phyloP scores from a whole-genome alignment of 371 early-diverging fungal genomes.

The Polyrhizophydium stewartii region DNA sequence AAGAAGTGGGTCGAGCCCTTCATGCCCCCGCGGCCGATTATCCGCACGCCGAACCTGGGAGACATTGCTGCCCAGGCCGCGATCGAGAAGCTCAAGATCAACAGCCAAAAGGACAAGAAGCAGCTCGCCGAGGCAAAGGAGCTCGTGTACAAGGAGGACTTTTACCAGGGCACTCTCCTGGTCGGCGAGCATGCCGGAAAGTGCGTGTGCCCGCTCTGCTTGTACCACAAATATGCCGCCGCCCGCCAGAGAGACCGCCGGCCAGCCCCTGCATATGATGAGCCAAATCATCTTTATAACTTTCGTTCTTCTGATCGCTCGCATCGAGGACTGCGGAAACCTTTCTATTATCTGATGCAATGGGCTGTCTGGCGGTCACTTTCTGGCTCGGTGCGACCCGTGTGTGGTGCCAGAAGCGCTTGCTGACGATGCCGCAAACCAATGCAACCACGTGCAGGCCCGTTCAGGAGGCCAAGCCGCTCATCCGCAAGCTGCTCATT shows the following conservation, averaged over 20 bases:
- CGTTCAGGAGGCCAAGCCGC: constrained; percentile 90
- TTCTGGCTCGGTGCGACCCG: too few species aligned
- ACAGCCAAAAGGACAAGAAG: constrained; percentile 89
- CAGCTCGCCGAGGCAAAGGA: constrained; percentile 94
- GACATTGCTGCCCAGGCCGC: constrained; percentile 77
- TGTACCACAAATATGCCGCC: background rate
- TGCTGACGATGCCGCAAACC: too few species aligned
- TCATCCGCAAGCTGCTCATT: constrained; percentile 75
- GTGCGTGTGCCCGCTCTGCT: constrained; percentile 14
- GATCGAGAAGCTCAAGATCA: constrained; percentile 89
- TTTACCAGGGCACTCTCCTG: constrained; percentile 88
- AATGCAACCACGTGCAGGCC: too few species aligned
- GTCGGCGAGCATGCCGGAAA: constrained; percentile 78
- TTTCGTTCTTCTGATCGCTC: constrained; percentile 22
- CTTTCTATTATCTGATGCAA: background rate
- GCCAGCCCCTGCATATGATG: too few species aligned
- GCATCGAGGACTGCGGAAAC: constrained; percentile 4
- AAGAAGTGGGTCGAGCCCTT: constrained; percentile 82
- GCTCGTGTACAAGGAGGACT: constrained; percentile 95
- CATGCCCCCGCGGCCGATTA: constrained; percentile 75
- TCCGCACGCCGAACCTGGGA: constrained; percentile 83
- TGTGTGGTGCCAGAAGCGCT: too few species aligned
- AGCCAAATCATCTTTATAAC: constrained; percentile 15
- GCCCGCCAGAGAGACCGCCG: too few species aligned
- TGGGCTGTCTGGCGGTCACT: background rate